A percentile compares a stretch with the other conserved stretches of the same genome.
Evolutionary conservation across 2,329 filamentous ascomycete genomes (phyloP).

Genomic region (Cytospora piceae): DNA sequence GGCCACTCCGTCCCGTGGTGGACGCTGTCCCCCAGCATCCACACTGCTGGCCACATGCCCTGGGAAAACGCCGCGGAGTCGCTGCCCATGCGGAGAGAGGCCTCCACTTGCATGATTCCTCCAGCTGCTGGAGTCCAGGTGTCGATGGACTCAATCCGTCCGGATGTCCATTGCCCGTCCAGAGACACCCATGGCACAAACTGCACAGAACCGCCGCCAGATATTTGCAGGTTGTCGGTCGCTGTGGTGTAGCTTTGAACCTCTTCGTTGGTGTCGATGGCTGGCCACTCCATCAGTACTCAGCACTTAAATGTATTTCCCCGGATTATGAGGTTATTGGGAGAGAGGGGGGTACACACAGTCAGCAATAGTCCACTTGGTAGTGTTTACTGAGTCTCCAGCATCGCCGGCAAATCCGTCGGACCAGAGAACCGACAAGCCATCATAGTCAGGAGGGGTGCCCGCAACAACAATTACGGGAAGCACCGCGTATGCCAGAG

Average conservation of each 20-base stretch:
- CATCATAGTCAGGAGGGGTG: conserved; percentile 44
- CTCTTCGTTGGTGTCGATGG: conserved; percentile 50
- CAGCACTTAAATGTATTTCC: too few relatives aligned
- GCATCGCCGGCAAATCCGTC: conserved; percentile 47
- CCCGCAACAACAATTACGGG: conserved; percentile 42
- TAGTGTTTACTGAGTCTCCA: conserved; percentile 40
- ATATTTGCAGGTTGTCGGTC: conserved; percentile 53
- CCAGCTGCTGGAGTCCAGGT: conserved; percentile 51
- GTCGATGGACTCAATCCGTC: conserved; percentile 54
- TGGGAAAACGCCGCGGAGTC: conserved; percentile 47
- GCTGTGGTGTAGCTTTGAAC: conserved; percentile 53
- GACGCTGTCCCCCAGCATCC: conserved; percentile 56
- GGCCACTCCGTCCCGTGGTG: conserved; percentile 56
- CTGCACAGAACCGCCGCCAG: conserved; percentile 54
- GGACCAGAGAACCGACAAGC: conserved; percentile 47
- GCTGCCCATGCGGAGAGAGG: conserved; percentile 51
- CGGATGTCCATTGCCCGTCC: conserved; percentile 55
- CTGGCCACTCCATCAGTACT: background rate
- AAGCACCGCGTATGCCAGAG: conserved; percentile 36
- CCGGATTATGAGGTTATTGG: too few relatives aligned
- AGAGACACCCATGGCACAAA: conserved; percentile 51
- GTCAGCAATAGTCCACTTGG: conserved; percentile 48
- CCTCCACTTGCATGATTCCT: conserved; percentile 51
- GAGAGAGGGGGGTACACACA: conserved; percentile 26
- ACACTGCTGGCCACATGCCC: conserved; percentile 64